phyloP scores from a whole-genome alignment of 345 rosid genomes.

The Moricandia arvensis region DNA sequence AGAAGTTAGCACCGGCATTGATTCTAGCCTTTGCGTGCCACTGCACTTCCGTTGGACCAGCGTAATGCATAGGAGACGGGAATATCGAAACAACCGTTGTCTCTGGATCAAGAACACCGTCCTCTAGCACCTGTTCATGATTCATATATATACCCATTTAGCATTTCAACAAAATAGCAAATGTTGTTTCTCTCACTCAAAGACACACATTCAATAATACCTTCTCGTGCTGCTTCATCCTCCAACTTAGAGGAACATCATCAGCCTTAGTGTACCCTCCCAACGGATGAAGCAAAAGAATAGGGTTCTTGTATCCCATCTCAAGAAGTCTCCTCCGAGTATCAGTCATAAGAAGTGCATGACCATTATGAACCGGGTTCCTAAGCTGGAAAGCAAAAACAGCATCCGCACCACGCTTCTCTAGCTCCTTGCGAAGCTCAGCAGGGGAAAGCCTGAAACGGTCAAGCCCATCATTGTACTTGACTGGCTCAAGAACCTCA shows the following conservation, averaged over 20 bases:
- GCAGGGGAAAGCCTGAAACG: slow-evolving; percentile 86
- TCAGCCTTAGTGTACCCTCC: slow-evolving; percentile 98
- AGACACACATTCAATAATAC: slow-evolving; percentile 29
- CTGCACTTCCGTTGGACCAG: slow-evolving; percentile 99
- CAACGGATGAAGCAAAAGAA: slow-evolving; percentile 91
- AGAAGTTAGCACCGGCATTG: slow-evolving; percentile 97
- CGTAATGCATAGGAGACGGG: slow-evolving; percentile 99
- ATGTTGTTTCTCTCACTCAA: background rate
- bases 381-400: slow-evolving; percentile 99
- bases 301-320: slow-evolving; percentile 92
- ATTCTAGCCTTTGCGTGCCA: slow-evolving; percentile 99
- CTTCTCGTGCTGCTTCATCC: slow-evolving; percentile 98
- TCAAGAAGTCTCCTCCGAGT: slow-evolving; percentile 89
- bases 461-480: slow-evolving; percentile 87
- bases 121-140: slow-evolving; percentile 74
- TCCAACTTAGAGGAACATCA: slow-evolving; percentile 97
- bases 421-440: slow-evolving; percentile 72
- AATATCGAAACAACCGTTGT: slow-evolving; percentile 95
- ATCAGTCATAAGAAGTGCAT: slow-evolving; percentile 94
- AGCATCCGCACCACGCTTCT: slow-evolving; percentile 88
- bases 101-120: slow-evolving; percentile 98
- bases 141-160: background rate
- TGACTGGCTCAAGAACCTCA: slow-evolving; percentile 85
- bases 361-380: slow-evolving; percentile 98
- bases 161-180: background rate